Evolutionary conservation across 805 yeast genomes (phyloP), one percentile per base, ranked within the genome.

Genomic region (Helenozyma baotianmanensis): DNA sequence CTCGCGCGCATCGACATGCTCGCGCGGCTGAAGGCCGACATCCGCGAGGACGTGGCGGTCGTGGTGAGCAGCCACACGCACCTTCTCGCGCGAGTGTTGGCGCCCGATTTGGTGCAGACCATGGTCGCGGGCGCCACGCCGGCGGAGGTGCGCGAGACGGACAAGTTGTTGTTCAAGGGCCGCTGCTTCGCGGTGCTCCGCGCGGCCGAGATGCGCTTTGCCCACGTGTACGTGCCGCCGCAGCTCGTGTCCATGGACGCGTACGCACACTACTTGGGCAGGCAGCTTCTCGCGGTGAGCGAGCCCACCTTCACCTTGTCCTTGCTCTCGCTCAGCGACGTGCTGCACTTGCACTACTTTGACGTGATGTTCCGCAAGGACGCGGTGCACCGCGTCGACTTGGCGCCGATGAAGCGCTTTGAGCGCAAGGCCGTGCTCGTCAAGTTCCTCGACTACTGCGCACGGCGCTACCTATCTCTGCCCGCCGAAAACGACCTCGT

Each of bases 121-220:
- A 27, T 52, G 30, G 28, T 43, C 8, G 12, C 9, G 2, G 12
- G 35, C 14, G 10, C 34, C 1, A 23, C 29, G 4, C 30, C 35
- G 2, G 17, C 48, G 6, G 53, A 51, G 21, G 21, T 38, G 7
- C 53, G 52, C 27, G 70, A 65, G 35, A 38, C 61, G n/a, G 69
- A 63, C 29, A 59, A 58, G 30, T 42, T 65, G 4, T n/a, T 66
- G 8, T 65, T 57, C 39, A 61, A 51, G 27, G 70, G 70, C 0
- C 51, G 45, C 28, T 31, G 44, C 9, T 57, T 49, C 27, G 35
- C 61, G 1, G 32, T 54, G 10, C 38, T 54, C 11, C 51, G 49
- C 21, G 68, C 63, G 35, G 40, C 46, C 5, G 39, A 33, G 14
- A 23, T 49, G 18, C 40, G 36, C 3, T 32, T 30, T 16, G 29